Percentiles rank a stretch among this genome's conserved stretches.
Evolutionary conservation across 257 asterid species (phyloP).

Genomic region (Linaria vulgaris): DNA sequence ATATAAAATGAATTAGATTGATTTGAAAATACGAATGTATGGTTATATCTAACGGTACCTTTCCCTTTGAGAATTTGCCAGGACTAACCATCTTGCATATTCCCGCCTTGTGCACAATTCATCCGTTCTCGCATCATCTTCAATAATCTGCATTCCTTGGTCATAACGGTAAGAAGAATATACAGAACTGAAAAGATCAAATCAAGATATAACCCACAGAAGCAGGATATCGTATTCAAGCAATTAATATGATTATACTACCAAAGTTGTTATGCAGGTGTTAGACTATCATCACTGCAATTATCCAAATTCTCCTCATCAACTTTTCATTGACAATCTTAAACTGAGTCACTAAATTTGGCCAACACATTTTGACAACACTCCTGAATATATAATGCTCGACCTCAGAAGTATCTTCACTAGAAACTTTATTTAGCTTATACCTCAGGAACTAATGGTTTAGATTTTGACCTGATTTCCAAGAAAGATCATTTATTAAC

Average conservation of each 20-base stretch:
- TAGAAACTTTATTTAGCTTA: neutral
- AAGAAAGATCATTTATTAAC: too few relatives aligned
- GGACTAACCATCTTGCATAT: conserved; percentile 85
- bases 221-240: conserved; percentile 17
- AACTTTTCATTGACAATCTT: neutral
- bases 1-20: neutral
- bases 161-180: conserved; percentile 32
- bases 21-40: neutral
- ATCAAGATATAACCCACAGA: conserved; percentile 3
- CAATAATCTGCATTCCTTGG: conserved; percentile 71
- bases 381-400: too few relatives aligned
- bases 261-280: neutral
- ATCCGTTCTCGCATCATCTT: conserved; percentile 67
- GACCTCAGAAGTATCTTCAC: neutral
- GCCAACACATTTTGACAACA: too few relatives aligned
- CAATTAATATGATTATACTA: neutral
- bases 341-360: neutral
- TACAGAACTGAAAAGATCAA: conserved; percentile 27
- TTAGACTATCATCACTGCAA: neutral
- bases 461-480: too few relatives aligned
- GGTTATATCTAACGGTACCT: conserved; percentile 51
- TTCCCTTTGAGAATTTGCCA: conserved; percentile 62
- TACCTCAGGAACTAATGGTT: too few relatives aligned
- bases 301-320: neutral
- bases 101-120: conserved; percentile 90